Base-by-base conservation (phyloP, 306 rosid species). In the Astragalus membranaceus region DNA sequence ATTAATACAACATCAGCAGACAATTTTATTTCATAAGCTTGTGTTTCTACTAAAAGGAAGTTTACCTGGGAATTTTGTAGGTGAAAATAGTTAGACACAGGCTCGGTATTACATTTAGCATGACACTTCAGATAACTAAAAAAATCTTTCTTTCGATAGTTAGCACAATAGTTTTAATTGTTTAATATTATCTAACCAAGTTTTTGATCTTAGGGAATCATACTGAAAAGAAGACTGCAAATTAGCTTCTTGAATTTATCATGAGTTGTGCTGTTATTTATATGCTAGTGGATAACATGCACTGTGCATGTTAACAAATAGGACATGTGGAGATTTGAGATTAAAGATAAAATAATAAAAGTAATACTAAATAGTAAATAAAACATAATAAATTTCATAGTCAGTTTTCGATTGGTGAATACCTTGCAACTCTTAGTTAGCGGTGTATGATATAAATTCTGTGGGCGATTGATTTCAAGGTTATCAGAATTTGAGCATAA, bases 1-100 rank as follows among this genome's bases (percentile, higher is more conserved):
- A 67, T 74, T 42, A 23, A 50, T 37, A 76, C 37, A 74, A 49
- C 11, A 47, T 35, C 70, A 84, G 46, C 29, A 65, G 83, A 74
- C 46, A 51, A 67, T 51, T 41, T 61, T 33, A 57, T 47, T 71
- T 59, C 33, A 59, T 6, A 12, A 50, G 56, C 43, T 33, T 6
- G 17, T 52, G 46, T 46, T 74, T 68, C 64, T 73, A 69, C 43
- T 62, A 62, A 29, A 55, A 39, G 48, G 58, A 58, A 81, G 48
- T 13, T n/a, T n/a, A n/a, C n/a, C n/a, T n/a, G n/a, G n/a, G n/a
- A n/a, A n/a, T 70, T 71, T 56, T 65, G 59, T 56, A 66, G 53
- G 52, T 13, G 43, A 29, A 37, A 66, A 46, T 43, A 75, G 48
- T 13, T 32, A 62, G 68, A 20, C 32, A 52, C 33, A 43, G 17